phyloP scores from a whole-genome alignment of 352 stramenopile species.

The Pythium monospermum region DNA sequence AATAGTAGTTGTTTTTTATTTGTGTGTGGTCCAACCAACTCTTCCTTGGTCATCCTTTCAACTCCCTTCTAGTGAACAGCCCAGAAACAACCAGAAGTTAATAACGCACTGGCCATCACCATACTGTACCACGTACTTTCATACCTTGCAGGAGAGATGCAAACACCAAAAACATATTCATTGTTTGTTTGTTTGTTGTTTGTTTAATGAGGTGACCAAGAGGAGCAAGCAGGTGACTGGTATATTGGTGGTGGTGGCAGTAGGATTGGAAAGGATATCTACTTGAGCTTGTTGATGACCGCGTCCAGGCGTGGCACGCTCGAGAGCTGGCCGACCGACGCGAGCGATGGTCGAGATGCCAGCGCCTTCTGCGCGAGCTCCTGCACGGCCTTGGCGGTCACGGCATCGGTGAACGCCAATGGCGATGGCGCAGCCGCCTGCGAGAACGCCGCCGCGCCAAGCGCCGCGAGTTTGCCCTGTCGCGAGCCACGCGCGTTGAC shows the following conservation, averaged over 20 bases:
- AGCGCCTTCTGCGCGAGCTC: constrained; percentile 73
- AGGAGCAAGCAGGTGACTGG: too few relatives aligned
- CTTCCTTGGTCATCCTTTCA: too few relatives aligned
- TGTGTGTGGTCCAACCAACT: too few relatives aligned
- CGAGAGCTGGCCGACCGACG: constrained; percentile 69
- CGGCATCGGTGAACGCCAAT: constrained; percentile 26
- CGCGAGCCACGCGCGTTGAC: constrained; percentile 35
- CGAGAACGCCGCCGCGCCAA: constrained; percentile 39
- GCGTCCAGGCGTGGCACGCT: constrained; percentile 67
- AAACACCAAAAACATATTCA: too few relatives aligned
- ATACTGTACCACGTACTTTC: too few relatives aligned
- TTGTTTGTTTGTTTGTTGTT: constrained; percentile 2
- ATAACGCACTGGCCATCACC: too few relatives aligned
- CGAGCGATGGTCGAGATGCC: constrained; percentile 64
- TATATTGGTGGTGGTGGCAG: too few relatives aligned
- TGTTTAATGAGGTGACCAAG: too few relatives aligned
- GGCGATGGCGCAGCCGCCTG: constrained; percentile 40
- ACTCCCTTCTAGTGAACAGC: too few relatives aligned
- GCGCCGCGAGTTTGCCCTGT: constrained; percentile 31
- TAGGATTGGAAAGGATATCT: constrained; percentile 29
- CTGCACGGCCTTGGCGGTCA: constrained; percentile 66
- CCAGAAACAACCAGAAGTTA: too few relatives aligned
- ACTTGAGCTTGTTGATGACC: constrained; percentile 74
- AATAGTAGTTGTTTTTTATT: too few relatives aligned
- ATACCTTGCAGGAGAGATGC: too few relatives aligned